Base-by-base conservation (phyloP, 345 rosid species). In the Turnera subulata region DNA sequence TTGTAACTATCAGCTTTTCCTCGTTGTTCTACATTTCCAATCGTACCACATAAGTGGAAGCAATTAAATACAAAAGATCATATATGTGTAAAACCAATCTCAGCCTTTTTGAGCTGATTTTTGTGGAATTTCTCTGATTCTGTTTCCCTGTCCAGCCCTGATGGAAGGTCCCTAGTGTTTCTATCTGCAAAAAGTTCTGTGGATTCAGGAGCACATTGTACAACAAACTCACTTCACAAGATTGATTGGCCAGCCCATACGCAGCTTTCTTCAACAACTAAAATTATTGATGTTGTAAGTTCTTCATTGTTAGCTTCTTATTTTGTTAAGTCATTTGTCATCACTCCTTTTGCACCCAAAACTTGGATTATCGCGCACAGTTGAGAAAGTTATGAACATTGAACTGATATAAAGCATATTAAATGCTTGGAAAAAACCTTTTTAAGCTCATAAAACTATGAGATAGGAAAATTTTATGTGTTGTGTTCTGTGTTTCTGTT, bases 111-210 rank as follows among this genome's bases (percentile, higher is more conserved):
- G n/a, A n/a, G n/a, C n/a, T n/a, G n/a, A n/a, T n/a, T n/a, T n/a
- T n/a, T n/a, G n/a, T n/a, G n/a, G n/a, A n/a, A n/a, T n/a, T n/a
- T n/a, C 35, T 4, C 8, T 29, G 35, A 29, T 29, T 29, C 35
- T 29, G 35, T 57, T 60, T 26, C 72, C 42, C 55, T 71, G 49
- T 58, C 46, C 89, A 92, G 98, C 67, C 93, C 87, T 53, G 94
- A 82, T 69, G 95, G 97, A 62, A 89, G 77, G 56, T 72, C 73
- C 66, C 91, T 92, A 50, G 71, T 86, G 53, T 92, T 86, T 73
- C 19, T 82, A 62, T 89, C 97, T 53, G 82, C 82, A 51, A 82
- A 78, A 73, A 75, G 72, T 55, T 76, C 96, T 58, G 96, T 87
- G 61, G 90, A 87, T 64, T 78, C 88, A 26, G 97, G 97, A 39